These are phyloP conservation scores for Candida verbasci DNA, from an alignment of 805 yeast species.

Conservation along the genomic window DNA sequence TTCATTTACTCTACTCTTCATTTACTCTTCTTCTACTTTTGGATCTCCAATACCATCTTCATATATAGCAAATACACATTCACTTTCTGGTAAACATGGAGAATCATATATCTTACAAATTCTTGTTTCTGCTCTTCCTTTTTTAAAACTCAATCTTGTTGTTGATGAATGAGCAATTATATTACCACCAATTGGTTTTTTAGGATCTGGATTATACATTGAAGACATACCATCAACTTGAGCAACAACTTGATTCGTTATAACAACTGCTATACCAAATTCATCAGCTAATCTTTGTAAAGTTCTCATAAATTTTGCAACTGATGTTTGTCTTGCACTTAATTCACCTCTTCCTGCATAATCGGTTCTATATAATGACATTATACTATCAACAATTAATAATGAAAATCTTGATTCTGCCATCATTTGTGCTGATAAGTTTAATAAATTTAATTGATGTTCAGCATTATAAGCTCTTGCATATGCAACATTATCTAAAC, in stretches of 20 bases:
- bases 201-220: slow-evolving; percentile 90
- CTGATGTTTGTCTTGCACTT: slow-evolving; percentile 90
- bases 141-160: slow-evolving; percentile 83
- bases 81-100: slow-evolving; percentile 94
- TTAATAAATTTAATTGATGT: slow-evolving; percentile 82
- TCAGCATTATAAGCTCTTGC: slow-evolving; percentile 98
- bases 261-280: slow-evolving; percentile 94
- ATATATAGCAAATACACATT: slow-evolving; percentile 90
- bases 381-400: slow-evolving; percentile 92
- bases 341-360: slow-evolving; percentile 94
- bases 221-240: slow-evolving; percentile 91
- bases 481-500: slow-evolving; percentile 94
- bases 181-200: slow-evolving; percentile 97
- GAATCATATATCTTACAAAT: slow-evolving; percentile 93
- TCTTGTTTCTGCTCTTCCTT: slow-evolving; percentile 90
- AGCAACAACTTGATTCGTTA: slow-evolving; percentile 91
- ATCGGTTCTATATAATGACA: slow-evolving; percentile 95
- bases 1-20: no score
- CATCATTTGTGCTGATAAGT: slow-evolving; percentile 95
- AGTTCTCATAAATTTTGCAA: slow-evolving; percentile 88
- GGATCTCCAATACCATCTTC: slow-evolving; percentile 98
- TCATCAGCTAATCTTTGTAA: slow-evolving; percentile 94
- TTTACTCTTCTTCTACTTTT: slow-evolving; percentile 71
- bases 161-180: slow-evolving; percentile 96
- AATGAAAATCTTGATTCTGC: slow-evolving; percentile 86